These are phyloP conservation scores for Austroboletus novae-zelandiae DNA, from an alignment of 1,284 basidiomycete species.

Conservation along the genomic window DNA sequence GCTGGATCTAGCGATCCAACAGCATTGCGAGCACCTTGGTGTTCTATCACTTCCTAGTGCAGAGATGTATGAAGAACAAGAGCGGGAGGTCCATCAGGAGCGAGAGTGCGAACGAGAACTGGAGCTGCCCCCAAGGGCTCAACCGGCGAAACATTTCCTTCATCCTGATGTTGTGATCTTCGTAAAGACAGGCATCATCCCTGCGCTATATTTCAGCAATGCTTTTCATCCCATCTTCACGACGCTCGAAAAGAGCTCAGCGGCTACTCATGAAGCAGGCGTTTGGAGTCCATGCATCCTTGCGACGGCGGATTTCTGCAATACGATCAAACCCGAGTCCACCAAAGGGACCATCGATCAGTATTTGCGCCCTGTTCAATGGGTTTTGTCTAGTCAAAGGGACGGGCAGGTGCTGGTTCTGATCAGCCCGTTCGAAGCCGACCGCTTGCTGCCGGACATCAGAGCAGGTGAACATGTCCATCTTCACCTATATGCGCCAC, in stretches of 20 bases:
- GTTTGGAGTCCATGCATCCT: conserved; percentile 14
- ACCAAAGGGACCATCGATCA: conserved; percentile 22
- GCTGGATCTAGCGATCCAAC: background rate
- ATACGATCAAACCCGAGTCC: too few relatives aligned
- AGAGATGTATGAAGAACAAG: conserved; percentile 42
- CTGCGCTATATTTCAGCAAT: background rate
- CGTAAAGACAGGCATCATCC: conserved; percentile 15
- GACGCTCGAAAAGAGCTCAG: background rate
- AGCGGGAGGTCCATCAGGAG: conserved; percentile 42
- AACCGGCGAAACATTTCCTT: background rate
- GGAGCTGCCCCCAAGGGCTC: background rate
- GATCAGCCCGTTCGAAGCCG: conserved; percentile 44
- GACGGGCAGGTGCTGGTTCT: conserved; percentile 37
- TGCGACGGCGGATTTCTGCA: conserved; percentile 28
- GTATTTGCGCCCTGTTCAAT: conserved; percentile 40
- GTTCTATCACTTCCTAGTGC: conserved; percentile 13
- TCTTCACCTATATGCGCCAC: too few relatives aligned
- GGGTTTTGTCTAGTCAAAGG: too few relatives aligned
- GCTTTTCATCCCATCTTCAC: background rate
- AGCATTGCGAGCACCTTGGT: conserved; percentile 18
- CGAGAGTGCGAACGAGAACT: conserved; percentile 34
- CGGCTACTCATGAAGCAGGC: background rate
- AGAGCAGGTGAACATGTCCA: conserved; percentile 19
- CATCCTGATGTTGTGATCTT: conserved; percentile 16
- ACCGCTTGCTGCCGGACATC: conserved; percentile 38